phyloP scores from a whole-genome alignment of 768 basidiomycete genomes.

The Cubamyces lactineus region DNA sequence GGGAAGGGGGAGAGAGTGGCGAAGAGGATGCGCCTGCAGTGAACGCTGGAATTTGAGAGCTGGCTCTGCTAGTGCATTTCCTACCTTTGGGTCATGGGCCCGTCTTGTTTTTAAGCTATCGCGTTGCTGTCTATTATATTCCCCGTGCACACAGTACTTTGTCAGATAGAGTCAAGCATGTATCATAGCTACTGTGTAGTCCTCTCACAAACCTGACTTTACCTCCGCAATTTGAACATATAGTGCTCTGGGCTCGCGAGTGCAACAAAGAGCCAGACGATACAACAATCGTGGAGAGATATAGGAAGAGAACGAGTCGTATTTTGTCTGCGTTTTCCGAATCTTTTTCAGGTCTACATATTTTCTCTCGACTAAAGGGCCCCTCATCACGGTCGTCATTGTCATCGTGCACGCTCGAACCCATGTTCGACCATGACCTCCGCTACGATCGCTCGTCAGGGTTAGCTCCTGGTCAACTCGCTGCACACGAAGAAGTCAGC shows the following conservation, averaged over 20 bases:
- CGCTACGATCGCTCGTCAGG: background rate
- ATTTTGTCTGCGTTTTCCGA: conserved; percentile 53
- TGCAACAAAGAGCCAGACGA: no score
- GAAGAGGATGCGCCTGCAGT: background rate
- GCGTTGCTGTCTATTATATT: background rate
- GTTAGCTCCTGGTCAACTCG: conserved; percentile 45
- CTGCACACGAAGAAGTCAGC: conserved; percentile 34
- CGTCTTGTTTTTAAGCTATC: background rate
- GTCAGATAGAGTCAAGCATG: no score
- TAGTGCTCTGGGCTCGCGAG: no score
- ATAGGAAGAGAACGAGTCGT: conserved; percentile 12
- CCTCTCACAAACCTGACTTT: no score
- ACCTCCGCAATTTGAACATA: no score
- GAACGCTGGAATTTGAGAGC: no score
- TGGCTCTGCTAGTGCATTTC: no score
- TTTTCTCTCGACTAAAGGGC: conserved; percentile 42
- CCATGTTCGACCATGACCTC: background rate
- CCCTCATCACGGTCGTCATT: background rate
- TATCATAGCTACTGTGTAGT: no score
- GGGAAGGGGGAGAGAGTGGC: background rate
- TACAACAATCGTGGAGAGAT: no score
- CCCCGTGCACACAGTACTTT: no score
- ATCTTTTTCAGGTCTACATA: conserved; percentile 74
- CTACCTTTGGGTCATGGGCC: no score
- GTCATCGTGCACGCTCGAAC: conserved; percentile 25